phyloP scores from a whole-genome alignment of 2,329 filamentous ascomycete species.

The Lasiodiplodia gonubiensis region DNA sequence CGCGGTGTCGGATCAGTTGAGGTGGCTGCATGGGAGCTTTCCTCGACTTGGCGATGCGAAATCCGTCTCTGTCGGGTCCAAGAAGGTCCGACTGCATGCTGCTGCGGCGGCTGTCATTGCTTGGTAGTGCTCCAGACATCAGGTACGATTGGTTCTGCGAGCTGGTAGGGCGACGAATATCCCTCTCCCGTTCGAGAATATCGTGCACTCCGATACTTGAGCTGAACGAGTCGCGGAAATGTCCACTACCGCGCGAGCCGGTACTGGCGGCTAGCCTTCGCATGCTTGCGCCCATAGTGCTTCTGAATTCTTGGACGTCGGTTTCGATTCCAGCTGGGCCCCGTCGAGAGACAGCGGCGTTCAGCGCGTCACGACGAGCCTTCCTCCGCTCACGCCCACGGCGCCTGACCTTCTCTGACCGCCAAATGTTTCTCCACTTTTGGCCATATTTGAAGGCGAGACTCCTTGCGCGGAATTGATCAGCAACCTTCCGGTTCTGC shows the following conservation, averaged over 20 bases:
- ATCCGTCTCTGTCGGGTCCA: constrained; percentile 6
- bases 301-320: constrained; percentile 19
- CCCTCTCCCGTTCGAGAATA: constrained; percentile 13
- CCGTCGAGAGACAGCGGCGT: constrained; percentile 3
- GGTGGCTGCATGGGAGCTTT: constrained; percentile 15
- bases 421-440: constrained; percentile 22
- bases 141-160: constrained; percentile 9
- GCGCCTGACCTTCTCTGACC: constrained; percentile 15
- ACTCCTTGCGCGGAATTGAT: constrained; percentile 19
- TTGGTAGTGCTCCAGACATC: constrained; percentile 21
- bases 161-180: constrained; percentile 1
- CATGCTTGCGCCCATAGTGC: constrained; percentile 19
- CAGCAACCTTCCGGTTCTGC: constrained; percentile 17
- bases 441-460: constrained; percentile 22
- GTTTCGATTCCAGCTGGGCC: constrained; percentile 2
- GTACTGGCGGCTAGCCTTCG: constrained; percentile 5
- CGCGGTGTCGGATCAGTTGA: constrained; percentile 16
- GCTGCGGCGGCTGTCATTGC: background rate
- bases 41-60: constrained; percentile 10
- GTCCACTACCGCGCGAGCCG: background rate
- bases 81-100: constrained; percentile 1
- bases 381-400: constrained; percentile 28
- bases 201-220: constrained; percentile 19
- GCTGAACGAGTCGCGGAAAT: constrained; percentile 22
- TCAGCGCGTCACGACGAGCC: constrained; percentile 11